phyloP scores from a whole-genome alignment of 1,139 yeast genomes.

The Diutina ranongensis region DNA sequence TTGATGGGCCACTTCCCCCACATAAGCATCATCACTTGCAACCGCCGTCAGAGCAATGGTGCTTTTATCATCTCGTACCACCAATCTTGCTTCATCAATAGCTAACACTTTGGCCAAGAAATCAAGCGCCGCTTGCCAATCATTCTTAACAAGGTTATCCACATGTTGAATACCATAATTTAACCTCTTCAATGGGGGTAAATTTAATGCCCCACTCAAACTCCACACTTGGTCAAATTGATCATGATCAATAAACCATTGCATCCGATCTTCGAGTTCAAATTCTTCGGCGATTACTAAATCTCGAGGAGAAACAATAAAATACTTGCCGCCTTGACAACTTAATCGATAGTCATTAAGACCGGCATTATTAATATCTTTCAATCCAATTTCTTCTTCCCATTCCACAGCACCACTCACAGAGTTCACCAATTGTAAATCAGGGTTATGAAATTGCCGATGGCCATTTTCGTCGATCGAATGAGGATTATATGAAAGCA shows the following conservation, averaged over 20 bases:
- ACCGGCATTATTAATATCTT: slow-evolving; percentile 49
- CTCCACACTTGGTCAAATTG: slow-evolving; percentile 65
- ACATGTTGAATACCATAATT: slow-evolving; percentile 55
- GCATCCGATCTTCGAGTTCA: slow-evolving; percentile 52
- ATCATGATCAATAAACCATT: slow-evolving; percentile 56
- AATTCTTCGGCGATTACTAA: slow-evolving; percentile 67
- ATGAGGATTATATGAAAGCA: slow-evolving; percentile 46
- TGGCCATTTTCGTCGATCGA: slow-evolving; percentile 15
- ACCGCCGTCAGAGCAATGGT: slow-evolving; percentile 15
- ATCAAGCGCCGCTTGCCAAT: slow-evolving; percentile 47
- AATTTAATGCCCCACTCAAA: slow-evolving; percentile 43
- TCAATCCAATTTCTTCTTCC: slow-evolving; percentile 70
- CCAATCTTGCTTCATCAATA: slow-evolving; percentile 21
- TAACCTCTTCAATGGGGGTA: slow-evolving; percentile 39
- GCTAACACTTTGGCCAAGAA: slow-evolving; percentile 34
- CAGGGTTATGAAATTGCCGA: slow-evolving; percentile 41
- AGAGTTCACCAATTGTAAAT: slow-evolving; percentile 56
- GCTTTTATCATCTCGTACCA: slow-evolving; percentile 20
- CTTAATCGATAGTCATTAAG: slow-evolving; percentile 70
- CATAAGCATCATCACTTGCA: slow-evolving; percentile 16
- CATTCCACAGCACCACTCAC: slow-evolving; percentile 64
- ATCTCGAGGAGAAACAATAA: slow-evolving; percentile 70
- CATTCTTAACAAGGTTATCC: slow-evolving; percentile 34
- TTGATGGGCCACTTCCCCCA: slow-evolving; percentile 28
- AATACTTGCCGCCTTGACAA: slow-evolving; percentile 36